Evolutionary conservation across 306 rosid genomes (phyloP), one percentile per base, ranked within the genome.

Genomic region (Clitoria ternatea): DNA sequence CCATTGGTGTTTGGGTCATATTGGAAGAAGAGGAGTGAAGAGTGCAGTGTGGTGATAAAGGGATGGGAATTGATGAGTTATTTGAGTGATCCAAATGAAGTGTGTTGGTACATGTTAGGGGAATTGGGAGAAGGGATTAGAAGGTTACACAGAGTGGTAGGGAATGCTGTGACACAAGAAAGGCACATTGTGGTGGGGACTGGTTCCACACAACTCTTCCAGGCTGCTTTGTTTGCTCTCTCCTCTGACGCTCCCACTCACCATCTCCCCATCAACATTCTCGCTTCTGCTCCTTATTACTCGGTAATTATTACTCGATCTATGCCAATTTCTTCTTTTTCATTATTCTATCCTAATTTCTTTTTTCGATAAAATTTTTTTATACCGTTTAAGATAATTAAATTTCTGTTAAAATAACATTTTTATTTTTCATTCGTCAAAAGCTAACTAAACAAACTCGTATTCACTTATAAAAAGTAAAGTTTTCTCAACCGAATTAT

Each of bases 171-270:
- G 7, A 82, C 81, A 0, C 66, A 87, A 0, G 85, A 69, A 2
- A 80, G 49, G 5, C 18, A 88, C 52, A 20, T 90, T 2, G 96
- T 93, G 6, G 76, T 87, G 3, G 98, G 98, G 2, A 90, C 77
- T 1, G 97, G 96, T 4, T 72, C 97, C 3, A 82, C 98, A 1
- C 97, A 93, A 57, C 85, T 90, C 39, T 90, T 68, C 26, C 91
- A 84, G 11, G 96, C 96, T 40, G 66, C 83, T 6, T 32, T 93
- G 8, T 85, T 70, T 27, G 97, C 97, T 59, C 92, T 88, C 67
- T 73, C 88, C 39, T 65, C 84, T 0, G 29, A 70, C 3, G 17
- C 74, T 3, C 8, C 87, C n/a, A n/a, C n/a, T n/a, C n/a, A n/a
- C n/a, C n/a, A n/a, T 6, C 20, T 53, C 2, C 89, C 97, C 10